Evolutionary conservation across 2,329 filamentous ascomycete genomes (phyloP).

Genomic region (Colletotrichum orchidophilum): DNA sequence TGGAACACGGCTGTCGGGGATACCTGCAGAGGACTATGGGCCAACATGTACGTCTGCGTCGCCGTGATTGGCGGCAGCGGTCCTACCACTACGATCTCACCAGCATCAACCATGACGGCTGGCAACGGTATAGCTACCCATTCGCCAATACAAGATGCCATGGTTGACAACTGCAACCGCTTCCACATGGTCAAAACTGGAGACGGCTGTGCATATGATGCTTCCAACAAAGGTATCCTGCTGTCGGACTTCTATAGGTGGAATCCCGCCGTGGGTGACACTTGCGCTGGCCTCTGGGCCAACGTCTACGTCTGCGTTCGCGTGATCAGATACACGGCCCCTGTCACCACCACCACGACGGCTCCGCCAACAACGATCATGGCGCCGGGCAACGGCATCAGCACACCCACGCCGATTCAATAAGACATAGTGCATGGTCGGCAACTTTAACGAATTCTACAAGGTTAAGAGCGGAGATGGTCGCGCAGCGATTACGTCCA

Average conservation of each 20-base stretch:
- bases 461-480: too few species aligned
- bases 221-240: conserved; percentile 35
- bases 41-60: conserved; percentile 31
- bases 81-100: neutral
- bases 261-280: conserved; percentile 28
- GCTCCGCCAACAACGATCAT: conserved; percentile 10
- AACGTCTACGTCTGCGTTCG: conserved; percentile 16
- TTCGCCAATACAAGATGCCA: conserved; percentile 24
- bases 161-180: conserved; percentile 32
- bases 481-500: neutral
- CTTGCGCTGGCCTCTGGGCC: conserved; percentile 17
- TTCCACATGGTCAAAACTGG: conserved; percentile 25
- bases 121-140: conserved; percentile 32
- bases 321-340: conserved; percentile 23
- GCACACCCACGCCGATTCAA: neutral
- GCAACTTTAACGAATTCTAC: too few species aligned
- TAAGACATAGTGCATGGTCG: too few species aligned
- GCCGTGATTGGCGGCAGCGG: too few species aligned
- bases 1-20: conserved; percentile 36
- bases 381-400: conserved; percentile 30
- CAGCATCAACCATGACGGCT: conserved; percentile 7
- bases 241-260: conserved; percentile 37
- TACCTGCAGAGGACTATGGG: conserved; percentile 32
- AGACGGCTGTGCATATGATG: conserved; percentile 33
- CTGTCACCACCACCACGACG: conserved; percentile 4